Evolutionary conservation across 2,329 filamentous ascomycete species (phyloP).

Genomic region (Gliomastix tumulicola): DNA sequence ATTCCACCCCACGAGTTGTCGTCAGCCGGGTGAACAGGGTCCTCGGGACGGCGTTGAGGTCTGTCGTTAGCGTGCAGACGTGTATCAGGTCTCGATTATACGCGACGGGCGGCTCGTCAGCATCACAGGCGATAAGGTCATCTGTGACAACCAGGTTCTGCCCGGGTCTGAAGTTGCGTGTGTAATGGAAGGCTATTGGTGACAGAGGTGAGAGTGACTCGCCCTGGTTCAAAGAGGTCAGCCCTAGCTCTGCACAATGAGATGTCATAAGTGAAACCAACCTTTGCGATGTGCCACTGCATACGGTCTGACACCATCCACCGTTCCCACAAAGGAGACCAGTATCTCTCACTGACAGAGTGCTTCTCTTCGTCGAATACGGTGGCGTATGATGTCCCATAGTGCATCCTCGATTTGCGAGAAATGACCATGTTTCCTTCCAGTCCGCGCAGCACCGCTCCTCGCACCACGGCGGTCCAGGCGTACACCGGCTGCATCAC

Average conservation of each 20-base stretch:
- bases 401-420: constrained; percentile 67
- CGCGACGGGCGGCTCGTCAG: constrained; percentile 56
- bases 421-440: constrained; percentile 77
- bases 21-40: constrained; percentile 68
- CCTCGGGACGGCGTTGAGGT: constrained; percentile 67
- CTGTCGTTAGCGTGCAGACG: constrained; percentile 76
- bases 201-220: constrained; percentile 67
- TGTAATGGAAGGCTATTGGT: constrained; percentile 79
- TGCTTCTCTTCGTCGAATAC: constrained; percentile 74
- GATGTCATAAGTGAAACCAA: constrained; percentile 32
- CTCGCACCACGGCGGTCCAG: constrained; percentile 74
- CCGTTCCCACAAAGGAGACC: constrained; percentile 71
- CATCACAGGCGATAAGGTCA: constrained; percentile 70
- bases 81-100: constrained; percentile 58
- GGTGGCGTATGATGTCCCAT: constrained; percentile 75
- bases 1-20: constrained; percentile 72
- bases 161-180: constrained; percentile 73
- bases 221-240: constrained; percentile 39
- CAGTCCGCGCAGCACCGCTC: constrained; percentile 66
- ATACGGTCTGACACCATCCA: constrained; percentile 81
- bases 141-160: constrained; percentile 74
- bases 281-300: constrained; percentile 81
- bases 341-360: constrained; percentile 66
- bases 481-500: constrained; percentile 79
- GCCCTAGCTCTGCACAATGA: neutral